phyloP scores from a whole-genome alignment of 208 protist genomes.

The Leishmania arabica region DNA sequence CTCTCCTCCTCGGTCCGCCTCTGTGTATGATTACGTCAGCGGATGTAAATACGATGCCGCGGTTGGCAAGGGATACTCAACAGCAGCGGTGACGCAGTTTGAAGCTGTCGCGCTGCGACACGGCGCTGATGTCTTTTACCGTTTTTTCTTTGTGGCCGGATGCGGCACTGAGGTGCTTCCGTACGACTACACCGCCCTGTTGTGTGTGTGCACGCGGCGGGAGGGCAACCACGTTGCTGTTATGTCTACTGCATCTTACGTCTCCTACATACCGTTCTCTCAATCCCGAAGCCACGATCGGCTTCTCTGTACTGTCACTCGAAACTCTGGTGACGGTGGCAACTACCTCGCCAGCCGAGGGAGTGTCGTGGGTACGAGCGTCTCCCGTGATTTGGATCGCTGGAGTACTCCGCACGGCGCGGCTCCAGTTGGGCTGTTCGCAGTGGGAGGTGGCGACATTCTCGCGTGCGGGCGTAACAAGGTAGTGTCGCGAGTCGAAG shows the following conservation, averaged over 20 bases:
- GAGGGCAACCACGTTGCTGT: constrained; percentile 13
- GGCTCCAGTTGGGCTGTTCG: constrained; percentile 18
- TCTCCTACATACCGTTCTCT: constrained; percentile 70
- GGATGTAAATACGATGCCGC: constrained; percentile 15
- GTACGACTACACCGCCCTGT: constrained; percentile 70
- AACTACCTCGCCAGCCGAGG: constrained; percentile 44
- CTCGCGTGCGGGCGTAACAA: constrained; percentile 25
- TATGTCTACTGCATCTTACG: constrained; percentile 43
- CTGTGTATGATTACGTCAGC: constrained; percentile 37
- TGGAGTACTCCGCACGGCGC: constrained; percentile 27
- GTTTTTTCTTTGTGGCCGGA: constrained; percentile 52
- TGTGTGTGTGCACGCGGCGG: constrained; percentile 52
- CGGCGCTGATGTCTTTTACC: constrained; percentile 29
- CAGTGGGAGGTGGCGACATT: constrained; percentile 15
- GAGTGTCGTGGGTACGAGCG: constrained; percentile 61
- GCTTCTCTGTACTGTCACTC: constrained; percentile 40
- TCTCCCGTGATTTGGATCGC: constrained; percentile 33
- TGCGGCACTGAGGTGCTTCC: constrained; percentile 66
- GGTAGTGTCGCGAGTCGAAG: constrained; percentile 9
- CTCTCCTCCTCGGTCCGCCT: neutral
- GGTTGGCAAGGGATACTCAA: neutral
- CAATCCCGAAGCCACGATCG: constrained; percentile 36
- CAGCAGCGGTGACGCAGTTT: constrained; percentile 9
- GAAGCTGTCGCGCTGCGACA: constrained; percentile 7
- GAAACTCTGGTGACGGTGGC: constrained; percentile 27